Conservation (phyloP, 2,329 filamentous ascomycete species). For the Emmonsia crescens region DNA sequence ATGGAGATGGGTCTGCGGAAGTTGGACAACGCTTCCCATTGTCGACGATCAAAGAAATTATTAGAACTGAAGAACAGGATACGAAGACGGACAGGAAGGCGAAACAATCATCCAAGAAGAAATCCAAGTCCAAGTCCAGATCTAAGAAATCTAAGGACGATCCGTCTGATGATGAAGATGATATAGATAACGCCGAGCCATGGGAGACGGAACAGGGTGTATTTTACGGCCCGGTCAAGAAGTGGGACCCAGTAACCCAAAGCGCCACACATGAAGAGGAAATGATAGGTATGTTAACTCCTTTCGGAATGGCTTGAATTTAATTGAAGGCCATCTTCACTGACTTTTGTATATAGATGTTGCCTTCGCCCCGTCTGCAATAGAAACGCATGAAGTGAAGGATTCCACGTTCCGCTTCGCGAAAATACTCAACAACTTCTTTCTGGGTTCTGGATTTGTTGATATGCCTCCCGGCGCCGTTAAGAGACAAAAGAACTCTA, state of each 20-base stretch:
- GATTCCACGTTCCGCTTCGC: slow-evolving; percentile 72
- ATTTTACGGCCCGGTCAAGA: slow-evolving; percentile 34
- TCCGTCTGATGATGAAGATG: slow-evolving; percentile 28
- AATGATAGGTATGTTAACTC: slow-evolving; percentile 25
- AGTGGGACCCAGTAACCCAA: slow-evolving; percentile 33
- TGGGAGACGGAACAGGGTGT: slow-evolving; percentile 35
- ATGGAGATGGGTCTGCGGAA: slow-evolving; percentile 50
- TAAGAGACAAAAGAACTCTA: slow-evolving; percentile 83
- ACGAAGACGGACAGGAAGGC: slow-evolving; percentile 22
- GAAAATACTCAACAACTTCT: slow-evolving; percentile 73
- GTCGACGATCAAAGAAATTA: slow-evolving; percentile 63
- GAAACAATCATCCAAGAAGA: slow-evolving; percentile 27
- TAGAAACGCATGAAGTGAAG: slow-evolving; percentile 48
- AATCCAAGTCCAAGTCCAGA: slow-evolving; percentile 25
- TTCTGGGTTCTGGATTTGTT: slow-evolving; percentile 82
- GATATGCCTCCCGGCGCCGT: slow-evolving; percentile 73
- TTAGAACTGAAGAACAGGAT: slow-evolving; percentile 57
- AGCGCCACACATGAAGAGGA: slow-evolving; percentile 30
- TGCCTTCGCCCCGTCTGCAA: slow-evolving; percentile 47
- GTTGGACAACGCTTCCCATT: slow-evolving; percentile 50
- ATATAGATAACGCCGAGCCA: slow-evolving; percentile 29
- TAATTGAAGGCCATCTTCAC: slow-evolving; percentile 9
- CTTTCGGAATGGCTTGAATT: slow-evolving; percentile 1
- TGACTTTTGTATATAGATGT: slow-evolving; percentile 38
- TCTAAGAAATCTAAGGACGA: slow-evolving; percentile 28